Conservation (phyloP, 2,329 filamentous ascomycete species). For the Xylaria multiplex region DNA sequence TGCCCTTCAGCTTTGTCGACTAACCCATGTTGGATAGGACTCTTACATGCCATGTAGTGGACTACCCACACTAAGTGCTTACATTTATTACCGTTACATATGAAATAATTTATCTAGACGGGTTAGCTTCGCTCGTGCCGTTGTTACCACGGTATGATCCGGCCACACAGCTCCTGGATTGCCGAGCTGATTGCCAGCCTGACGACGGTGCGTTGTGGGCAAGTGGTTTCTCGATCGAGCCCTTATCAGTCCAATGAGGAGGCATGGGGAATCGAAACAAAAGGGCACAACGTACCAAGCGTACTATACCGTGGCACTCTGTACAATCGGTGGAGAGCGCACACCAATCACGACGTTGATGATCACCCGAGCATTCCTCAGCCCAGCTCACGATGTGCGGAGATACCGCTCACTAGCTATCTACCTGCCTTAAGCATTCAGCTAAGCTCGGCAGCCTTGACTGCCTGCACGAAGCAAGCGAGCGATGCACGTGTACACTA, state of each 20-base stretch:
- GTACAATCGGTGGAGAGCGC: constrained; percentile 30
- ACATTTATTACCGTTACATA: constrained; percentile 27
- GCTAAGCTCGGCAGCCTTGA: constrained; percentile 33
- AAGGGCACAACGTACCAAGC: constrained; percentile 8
- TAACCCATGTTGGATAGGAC: constrained; percentile 12
- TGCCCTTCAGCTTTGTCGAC: constrained; percentile 16
- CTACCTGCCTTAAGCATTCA: constrained; percentile 35
- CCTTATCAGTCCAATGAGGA: constrained; percentile 38
- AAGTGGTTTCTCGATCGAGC: constrained; percentile 28
- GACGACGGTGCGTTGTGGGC: constrained; percentile 23
- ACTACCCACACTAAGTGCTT: constrained; percentile 17
- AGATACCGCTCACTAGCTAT: constrained; percentile 10
- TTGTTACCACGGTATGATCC: constrained; percentile 32
- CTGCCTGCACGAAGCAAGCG: constrained; percentile 26
- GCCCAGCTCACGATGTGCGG: constrained; percentile 24
- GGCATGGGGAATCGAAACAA: neutral
- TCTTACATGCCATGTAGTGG: constrained; percentile 10
- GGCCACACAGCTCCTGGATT: constrained; percentile 30
- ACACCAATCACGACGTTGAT: constrained; percentile 32
- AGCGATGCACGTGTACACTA: constrained; percentile 17
- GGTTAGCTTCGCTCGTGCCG: constrained; percentile 26
- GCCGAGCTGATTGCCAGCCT: constrained; percentile 38
- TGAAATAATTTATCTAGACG: constrained; percentile 22
- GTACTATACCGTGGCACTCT: constrained; percentile 32
- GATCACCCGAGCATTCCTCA: constrained; percentile 31